phyloP scores from a whole-genome alignment of 1,139 yeast genomes.

The Taiozyma sp. region DNA sequence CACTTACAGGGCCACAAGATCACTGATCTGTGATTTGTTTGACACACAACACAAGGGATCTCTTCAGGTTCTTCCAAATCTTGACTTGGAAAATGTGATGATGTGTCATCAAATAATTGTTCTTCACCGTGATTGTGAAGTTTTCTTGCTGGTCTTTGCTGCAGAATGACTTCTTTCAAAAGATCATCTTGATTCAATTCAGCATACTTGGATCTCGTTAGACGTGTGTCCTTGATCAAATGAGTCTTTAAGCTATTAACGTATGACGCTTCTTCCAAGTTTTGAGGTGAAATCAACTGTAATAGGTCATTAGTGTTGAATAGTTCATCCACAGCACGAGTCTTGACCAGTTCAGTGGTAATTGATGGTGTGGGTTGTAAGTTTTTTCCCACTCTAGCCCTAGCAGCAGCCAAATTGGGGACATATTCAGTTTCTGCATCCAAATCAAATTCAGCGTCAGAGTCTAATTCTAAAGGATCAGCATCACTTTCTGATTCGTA shows the following conservation, averaged over 20 bases:
- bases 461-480: conserved; percentile 26
- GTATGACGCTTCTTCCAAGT: conserved; percentile 20
- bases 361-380: conserved; percentile 3
- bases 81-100: conserved; percentile 5
- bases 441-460: conserved; percentile 16
- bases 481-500: conserved; percentile 19
- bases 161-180: conserved; percentile 24
- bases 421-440: conserved; percentile 9
- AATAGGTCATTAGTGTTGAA: conserved; percentile 17
- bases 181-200: conserved; percentile 24
- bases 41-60: conserved; percentile 71
- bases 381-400: conserved; percentile 2
- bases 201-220: conserved; percentile 31
- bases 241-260: conserved; percentile 21
- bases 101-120: conserved; percentile 7
- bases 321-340: conserved; percentile 19
- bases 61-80: conserved; percentile 21
- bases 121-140: neutral
- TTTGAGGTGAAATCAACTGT: conserved; percentile 14
- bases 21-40: conserved; percentile 64
- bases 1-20: conserved; percentile 94
- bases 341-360: neutral
- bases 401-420: conserved; percentile 10
- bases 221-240: conserved; percentile 18
- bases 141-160: conserved; percentile 13